phyloP scores from a whole-genome alignment of 2,329 filamentous ascomycete genomes.

The Fonsecaea pugnacius region DNA sequence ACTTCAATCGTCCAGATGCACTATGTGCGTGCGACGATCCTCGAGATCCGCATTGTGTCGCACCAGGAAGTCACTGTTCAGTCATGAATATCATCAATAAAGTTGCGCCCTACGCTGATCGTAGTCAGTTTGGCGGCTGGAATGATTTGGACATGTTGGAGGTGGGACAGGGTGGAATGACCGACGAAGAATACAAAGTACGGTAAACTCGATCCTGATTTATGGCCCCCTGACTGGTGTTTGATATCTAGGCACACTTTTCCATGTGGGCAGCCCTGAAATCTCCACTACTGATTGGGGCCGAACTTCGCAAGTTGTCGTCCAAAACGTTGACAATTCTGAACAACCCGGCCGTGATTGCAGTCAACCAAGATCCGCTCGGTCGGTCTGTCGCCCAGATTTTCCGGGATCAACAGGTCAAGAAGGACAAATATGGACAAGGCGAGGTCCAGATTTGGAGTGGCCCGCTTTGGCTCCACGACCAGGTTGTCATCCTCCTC shows the following conservation, averaged over 20 bases:
- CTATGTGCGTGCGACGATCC: slow-evolving; percentile 48
- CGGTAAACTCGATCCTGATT: background rate
- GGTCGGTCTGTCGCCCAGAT: slow-evolving; percentile 50
- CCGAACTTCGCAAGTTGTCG: slow-evolving; percentile 48
- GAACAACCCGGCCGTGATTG: slow-evolving; percentile 55
- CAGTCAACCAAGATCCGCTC: slow-evolving; percentile 54
- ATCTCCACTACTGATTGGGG: slow-evolving; percentile 55
- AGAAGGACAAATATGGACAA: slow-evolving; percentile 49
- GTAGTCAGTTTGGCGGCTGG: slow-evolving; percentile 51
- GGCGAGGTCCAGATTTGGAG: slow-evolving; percentile 58
- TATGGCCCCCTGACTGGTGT: slow-evolving; percentile 36
- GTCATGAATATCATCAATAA: slow-evolving; percentile 58
- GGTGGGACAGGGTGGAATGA: slow-evolving; percentile 50
- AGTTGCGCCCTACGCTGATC: slow-evolving; percentile 48
- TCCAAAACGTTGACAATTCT: slow-evolving; percentile 51
- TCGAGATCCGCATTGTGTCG: slow-evolving; percentile 48
- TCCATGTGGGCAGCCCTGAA: slow-evolving; percentile 55
- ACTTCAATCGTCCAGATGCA: slow-evolving; percentile 50
- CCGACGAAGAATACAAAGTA: slow-evolving; percentile 43
- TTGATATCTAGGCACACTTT: slow-evolving; percentile 44
- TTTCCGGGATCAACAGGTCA: slow-evolving; percentile 51
- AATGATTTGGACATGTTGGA: slow-evolving; percentile 49
- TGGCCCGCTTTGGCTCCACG: slow-evolving; percentile 53
- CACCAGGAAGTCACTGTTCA: slow-evolving; percentile 54
- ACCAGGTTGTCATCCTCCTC: slow-evolving; percentile 56